These are phyloP conservation scores for Collybia sp. DNA, from an alignment of 768 basidiomycete species.

Conservation along the genomic window DNA sequence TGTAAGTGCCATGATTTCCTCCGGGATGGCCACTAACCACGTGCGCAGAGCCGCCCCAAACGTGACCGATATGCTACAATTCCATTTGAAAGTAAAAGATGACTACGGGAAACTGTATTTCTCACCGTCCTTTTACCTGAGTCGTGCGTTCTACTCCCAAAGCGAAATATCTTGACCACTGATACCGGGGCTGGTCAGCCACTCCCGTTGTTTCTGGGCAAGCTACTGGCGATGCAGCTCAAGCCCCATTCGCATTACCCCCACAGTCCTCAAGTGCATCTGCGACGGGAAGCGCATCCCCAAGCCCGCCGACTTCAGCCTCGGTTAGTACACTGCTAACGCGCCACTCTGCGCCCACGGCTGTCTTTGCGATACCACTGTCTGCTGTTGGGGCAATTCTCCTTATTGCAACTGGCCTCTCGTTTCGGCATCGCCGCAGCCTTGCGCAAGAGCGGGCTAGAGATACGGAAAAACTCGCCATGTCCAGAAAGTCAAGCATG, in stretches of 20 bases:
- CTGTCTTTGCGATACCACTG: constrained; percentile 28
- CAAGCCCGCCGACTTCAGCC: constrained; percentile 2
- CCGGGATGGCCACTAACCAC: neutral
- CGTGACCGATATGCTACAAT: constrained; percentile 7
- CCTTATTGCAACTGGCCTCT: constrained; percentile 21
- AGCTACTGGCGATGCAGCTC: neutral
- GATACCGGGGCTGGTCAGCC: neutral
- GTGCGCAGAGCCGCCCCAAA: constrained; percentile 16
- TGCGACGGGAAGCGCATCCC: neutral
- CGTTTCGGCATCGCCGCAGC: constrained; percentile 21
- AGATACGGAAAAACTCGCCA: constrained; percentile 13
- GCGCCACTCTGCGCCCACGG: constrained; percentile 18
- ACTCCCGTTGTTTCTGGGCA: neutral
- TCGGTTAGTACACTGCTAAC: constrained; percentile 15
- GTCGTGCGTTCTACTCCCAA: constrained; percentile 13
- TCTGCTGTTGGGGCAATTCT: constrained; percentile 25
- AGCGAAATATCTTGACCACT: neutral
- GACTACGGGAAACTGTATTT: constrained; percentile 15
- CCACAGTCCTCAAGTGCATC: neutral
- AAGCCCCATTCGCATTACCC: neutral
- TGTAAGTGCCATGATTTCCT: neutral
- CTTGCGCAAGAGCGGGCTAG: constrained; percentile 11
- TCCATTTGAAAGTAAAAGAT: constrained; percentile 17
- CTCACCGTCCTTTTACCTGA: constrained; percentile 21
- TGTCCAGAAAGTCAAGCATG: constrained; percentile 10